Evolutionary conservation across 305 asterid species (phyloP).

Genomic region (Fraxinus ornus): DNA sequence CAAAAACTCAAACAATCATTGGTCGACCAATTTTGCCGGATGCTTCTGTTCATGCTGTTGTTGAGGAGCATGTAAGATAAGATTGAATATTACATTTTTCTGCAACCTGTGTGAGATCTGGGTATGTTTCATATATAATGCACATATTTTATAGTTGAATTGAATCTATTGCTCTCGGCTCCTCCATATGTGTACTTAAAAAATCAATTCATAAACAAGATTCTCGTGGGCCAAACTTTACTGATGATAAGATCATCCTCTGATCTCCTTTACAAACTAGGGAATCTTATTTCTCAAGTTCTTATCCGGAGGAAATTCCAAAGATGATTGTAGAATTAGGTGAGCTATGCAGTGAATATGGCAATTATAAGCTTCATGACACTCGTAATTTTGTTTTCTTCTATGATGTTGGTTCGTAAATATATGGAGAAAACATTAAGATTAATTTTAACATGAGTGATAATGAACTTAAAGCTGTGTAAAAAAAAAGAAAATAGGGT

Average conservation of each 20-base stretch:
- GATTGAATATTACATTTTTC: slow-evolving; percentile 9
- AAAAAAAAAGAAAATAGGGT: background rate
- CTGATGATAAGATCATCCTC: background rate
- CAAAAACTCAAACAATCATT: slow-evolving; percentile 67
- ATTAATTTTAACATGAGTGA: background rate
- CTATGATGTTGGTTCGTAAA: background rate
- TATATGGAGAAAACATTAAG: background rate
- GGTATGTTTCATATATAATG: background rate
- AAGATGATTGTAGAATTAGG: background rate
- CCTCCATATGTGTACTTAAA: slow-evolving; percentile 6
- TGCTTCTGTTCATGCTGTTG: slow-evolving; percentile 94
- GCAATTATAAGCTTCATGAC: background rate
- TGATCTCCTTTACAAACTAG: background rate
- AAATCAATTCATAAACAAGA: background rate
- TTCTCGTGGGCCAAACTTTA: background rate
- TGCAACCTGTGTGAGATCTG: slow-evolving; percentile 12
- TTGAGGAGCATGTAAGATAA: slow-evolving; percentile 93
- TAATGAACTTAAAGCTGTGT: background rate
- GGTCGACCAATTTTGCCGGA: slow-evolving; percentile 92
- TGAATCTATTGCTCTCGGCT: slow-evolving; percentile 4
- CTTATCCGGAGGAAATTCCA: background rate
- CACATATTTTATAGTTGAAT: slow-evolving; percentile 2
- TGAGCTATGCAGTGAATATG: background rate
- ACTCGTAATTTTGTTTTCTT: background rate
- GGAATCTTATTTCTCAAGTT: background rate